Base-by-base conservation (phyloP, 208 protist genomes). In the Novymonas esmeraldas region DNA sequence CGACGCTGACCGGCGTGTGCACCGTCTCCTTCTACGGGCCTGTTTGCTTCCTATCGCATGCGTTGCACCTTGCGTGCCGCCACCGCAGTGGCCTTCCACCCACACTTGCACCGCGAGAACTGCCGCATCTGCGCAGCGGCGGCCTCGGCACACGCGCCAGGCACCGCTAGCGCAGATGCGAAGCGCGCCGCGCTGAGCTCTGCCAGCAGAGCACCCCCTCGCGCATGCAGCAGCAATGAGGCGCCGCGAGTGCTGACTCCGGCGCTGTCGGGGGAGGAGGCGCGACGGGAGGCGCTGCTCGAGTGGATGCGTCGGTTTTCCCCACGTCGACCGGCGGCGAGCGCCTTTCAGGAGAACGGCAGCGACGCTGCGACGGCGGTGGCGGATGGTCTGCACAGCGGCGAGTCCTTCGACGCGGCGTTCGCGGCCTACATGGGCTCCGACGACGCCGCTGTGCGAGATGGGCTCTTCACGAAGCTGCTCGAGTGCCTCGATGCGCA, bases 121-220 rank as follows among this genome's bases (percentile, higher is more conserved):
- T 90, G 85, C 58, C 55, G 55, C 24, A 78, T 90, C 34, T 90
- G 85, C 42, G 36, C 26, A 5, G 26, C 70, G 0, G 70, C 70
- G 3, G 33, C 20, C n/a, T n/a, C 60, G 4, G 26, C 34, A 10
- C 60, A 36, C 0, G n/a, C n/a, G n/a, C n/a, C n/a, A n/a, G n/a
- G n/a, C n/a, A n/a, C n/a, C n/a, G n/a, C n/a, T n/a, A n/a, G n/a
- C n/a, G n/a, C n/a, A n/a, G n/a, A n/a, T n/a, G 49, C 26, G 16
- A 18, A 11, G 9, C 9, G 24, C 49, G 49, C 22, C 36, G 36
- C 36, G 5, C 36, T 11, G 5, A 14, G 5, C 36, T 41, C 36
- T 41, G n/a, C n/a, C n/a, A n/a, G n/a, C n/a, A n/a, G n/a, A n/a
- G n/a, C n/a, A n/a, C n/a, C n/a, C n/a, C n/a, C n/a, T n/a, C n/a